These are phyloP conservation scores for Oxyria digyna DNA, from an alignment of 148 eudicot genomes.

Conservation along the genomic window DNA sequence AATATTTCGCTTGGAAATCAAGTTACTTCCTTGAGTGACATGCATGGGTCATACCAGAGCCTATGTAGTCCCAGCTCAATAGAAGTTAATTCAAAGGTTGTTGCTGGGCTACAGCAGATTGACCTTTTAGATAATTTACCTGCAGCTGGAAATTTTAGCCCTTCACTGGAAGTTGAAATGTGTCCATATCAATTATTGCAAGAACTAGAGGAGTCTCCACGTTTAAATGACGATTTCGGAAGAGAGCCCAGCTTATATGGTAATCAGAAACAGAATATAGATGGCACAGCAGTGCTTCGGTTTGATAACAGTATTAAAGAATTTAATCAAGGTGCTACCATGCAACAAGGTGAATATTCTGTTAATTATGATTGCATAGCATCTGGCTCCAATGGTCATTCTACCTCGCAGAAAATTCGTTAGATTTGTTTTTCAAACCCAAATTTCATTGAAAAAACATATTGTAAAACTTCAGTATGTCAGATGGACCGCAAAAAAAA, in stretches of 20 bases:
- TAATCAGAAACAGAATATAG: slow-evolving; percentile 29
- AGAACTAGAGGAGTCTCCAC: too few relatives aligned
- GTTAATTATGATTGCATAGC: slow-evolving; percentile 18
- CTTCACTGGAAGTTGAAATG: not conserved
- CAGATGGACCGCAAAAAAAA: too few relatives aligned
- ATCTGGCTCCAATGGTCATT: slow-evolving; percentile 17
- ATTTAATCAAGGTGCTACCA: not conserved
- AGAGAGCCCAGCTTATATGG: not conserved
- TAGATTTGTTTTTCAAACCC: too few relatives aligned
- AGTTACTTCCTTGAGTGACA: not conserved
- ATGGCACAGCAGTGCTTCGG: slow-evolving; percentile 16
- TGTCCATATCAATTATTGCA: not conserved
- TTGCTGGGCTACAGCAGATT: not conserved
- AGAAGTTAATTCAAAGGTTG: not conserved
- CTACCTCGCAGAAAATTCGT: not conserved
- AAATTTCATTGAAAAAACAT: too few relatives aligned
- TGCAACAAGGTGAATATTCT: too few relatives aligned
- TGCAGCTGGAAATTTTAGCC: too few relatives aligned
- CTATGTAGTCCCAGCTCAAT: not conserved
- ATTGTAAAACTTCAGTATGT: too few relatives aligned
- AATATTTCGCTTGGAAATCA: not conserved
- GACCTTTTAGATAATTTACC: not conserved
- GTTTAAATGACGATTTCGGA: too few relatives aligned
- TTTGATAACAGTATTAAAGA: not conserved
- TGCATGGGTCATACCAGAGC: not conserved